Base-by-base conservation (phyloP, 2,329 filamentous ascomycete species). In the Fusarium proliferatum region DNA sequence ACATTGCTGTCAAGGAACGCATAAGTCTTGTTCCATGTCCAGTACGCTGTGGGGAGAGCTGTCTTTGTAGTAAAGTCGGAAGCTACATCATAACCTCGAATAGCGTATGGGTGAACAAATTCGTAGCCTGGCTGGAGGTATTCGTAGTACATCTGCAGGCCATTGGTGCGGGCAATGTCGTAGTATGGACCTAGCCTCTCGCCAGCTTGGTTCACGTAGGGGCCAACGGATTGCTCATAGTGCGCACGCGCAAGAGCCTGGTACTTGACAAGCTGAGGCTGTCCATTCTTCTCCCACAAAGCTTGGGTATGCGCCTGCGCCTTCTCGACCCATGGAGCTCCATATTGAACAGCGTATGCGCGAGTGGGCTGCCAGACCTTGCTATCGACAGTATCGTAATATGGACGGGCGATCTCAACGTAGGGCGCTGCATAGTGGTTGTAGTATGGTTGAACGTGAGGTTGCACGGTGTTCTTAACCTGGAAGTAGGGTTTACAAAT, bases 361-460 rank as follows among this genome's bases (percentile, higher is more conserved):
- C 90, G 88, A 6, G 90, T 87, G 1, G 96, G 96, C 6, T 87
- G 85, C 78, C 96, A 89, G 55, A 97, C 85, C 48, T 87, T 84
- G 74, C 91, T 88, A 73, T 92, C 86, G 53, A 90, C 82, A 0
- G 85, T 84, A 23, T 89, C 79, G 79, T 92, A 92, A 83, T 98
- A 97, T 2, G 96, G 96, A 68, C 89, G 90, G 41, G 89, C 92
- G 56, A 90, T 84, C 42, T 95, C 88, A 70, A 97, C 90, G 79
- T 98, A 96, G 6, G 94, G 94, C 10, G 92, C 93, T 30, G 94
- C 92, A 79, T 98, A 97, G 65, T 89, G 82, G 75, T 96, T 86
- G 82, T 98, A 98, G 83, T 97, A 97, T 6, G 95, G 96, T 76
- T 92, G 87, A 38, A 97, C 79, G 81, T 96, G 92, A 7, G 96